Percentiles rank a stretch among this genome's conserved stretches.
These are phyloP conservation scores for Musa itinerans DNA, from an alignment of 176 grass and related monocot species.

Conservation along the genomic window DNA sequence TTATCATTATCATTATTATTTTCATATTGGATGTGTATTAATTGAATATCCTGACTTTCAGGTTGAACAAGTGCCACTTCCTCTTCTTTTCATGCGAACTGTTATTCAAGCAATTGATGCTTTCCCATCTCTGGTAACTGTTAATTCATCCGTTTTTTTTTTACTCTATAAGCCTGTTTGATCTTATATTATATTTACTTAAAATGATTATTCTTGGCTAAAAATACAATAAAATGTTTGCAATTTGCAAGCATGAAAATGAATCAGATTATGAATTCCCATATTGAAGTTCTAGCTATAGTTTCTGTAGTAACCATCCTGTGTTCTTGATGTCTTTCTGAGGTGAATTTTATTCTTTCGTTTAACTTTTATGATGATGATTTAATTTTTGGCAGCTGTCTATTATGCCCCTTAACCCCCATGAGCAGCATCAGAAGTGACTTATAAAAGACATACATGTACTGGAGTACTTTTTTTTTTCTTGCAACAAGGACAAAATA, in stretches of 20 bases:
- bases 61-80: slow-evolving; percentile 88
- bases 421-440: not conserved
- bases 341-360: too few relatives aligned
- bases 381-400: too few relatives aligned
- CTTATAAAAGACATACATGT: not conserved
- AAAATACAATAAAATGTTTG: not conserved
- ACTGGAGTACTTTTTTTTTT: not conserved
- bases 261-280: not conserved
- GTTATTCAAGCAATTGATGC: slow-evolving; percentile 97
- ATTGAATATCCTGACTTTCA: slow-evolving; percentile 22
- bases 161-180: not conserved
- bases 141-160: not conserved
- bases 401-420: too few relatives aligned
- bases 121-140: slow-evolving; percentile 85
- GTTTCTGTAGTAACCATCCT: not conserved
- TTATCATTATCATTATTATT: not conserved
- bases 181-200: too few relatives aligned
- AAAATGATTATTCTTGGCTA: not conserved
- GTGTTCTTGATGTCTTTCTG: too few relatives aligned
- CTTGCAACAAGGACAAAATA: not conserved
- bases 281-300: not conserved
- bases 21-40: slow-evolving; percentile 10
- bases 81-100: slow-evolving; percentile 99
- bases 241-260: not conserved
- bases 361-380: too few relatives aligned